Evolutionary conservation across 2,329 filamentous ascomycete genomes (phyloP).

Genomic region (Ceratocystis alfenasii): DNA sequence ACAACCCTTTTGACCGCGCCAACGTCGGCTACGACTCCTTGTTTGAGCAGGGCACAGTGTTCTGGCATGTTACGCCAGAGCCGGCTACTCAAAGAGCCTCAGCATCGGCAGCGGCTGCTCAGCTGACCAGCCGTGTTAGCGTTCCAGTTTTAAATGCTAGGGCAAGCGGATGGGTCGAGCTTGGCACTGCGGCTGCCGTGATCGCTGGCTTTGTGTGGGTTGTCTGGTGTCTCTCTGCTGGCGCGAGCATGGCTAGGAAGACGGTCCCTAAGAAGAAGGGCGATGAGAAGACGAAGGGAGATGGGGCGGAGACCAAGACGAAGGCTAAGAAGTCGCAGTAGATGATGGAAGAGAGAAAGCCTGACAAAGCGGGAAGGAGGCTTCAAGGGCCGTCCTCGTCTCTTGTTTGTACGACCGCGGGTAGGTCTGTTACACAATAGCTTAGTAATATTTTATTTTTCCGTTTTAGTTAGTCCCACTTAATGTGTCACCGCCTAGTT

Average conservation of each 20-base stretch:
- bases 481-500: background rate
- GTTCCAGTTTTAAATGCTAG: constrained; percentile 55
- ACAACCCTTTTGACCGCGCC: constrained; percentile 75
- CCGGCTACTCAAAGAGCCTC: background rate
- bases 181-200: constrained; percentile 48
- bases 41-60: constrained; percentile 65
- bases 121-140: constrained; percentile 42
- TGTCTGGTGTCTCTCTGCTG: constrained; percentile 43
- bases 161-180: constrained; percentile 36
- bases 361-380: background rate
- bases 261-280: constrained; percentile 24
- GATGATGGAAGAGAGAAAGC: background rate
- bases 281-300: constrained; percentile 6
- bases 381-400: too few relatives aligned
- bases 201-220: constrained; percentile 58
- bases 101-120: constrained; percentile 12
- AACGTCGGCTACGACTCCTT: constrained; percentile 76
- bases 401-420: background rate
- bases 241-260: constrained; percentile 24
- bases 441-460: background rate
- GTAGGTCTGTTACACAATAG: background rate
- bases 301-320: background rate
- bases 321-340: constrained; percentile 23
- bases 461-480: background rate
- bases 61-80: constrained; percentile 57